Evolutionary conservation across 2,329 filamentous ascomycete genomes (phyloP), one percentile per base, ranked within the genome.

Genomic region (Microascus cirrosus): DNA sequence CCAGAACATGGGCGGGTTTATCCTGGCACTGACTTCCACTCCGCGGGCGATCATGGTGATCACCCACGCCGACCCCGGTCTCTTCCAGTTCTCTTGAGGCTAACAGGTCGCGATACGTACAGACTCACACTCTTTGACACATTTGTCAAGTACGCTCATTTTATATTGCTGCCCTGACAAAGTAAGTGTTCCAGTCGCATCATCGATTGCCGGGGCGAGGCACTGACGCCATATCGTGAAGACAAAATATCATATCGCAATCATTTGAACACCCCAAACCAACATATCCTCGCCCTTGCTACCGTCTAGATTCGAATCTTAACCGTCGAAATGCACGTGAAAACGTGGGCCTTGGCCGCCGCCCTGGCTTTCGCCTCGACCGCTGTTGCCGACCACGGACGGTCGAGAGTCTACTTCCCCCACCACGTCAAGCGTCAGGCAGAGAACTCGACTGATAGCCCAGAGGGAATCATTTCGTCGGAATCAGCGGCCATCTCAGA

Each of bases 101-200:
- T 50, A 50, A 10, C 45, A 22, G 12, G 24, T 50, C 20, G 22
- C n/a, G n/a, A 13, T 50, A 2, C 18, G 28, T 53, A 48, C 53
- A 57, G 55, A 57, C 34, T 48, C 36, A 57, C 55, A 32, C 55
- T 57, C 45, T 22, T 53, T 57, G 55, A 57, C 55, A 52, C 35
- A 42, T 52, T 57, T 57, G 78, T 82, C 80, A 81, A 79, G 74
- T 81, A 80, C 80, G 80, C 73, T 83, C 80, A 74, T 82, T 82
- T 57, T 53, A 52, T 64, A 64, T 70, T 68, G 65, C 65, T 63
- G 65, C 68, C 71, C 76, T 80, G 77, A 79, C 77, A 76, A 58
- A 61, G 54, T 58, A 54, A 60, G 55, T 52, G 36, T 54, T 58
- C 59, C 20, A 59, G 50, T 54, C 55, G 6, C n/a, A 20, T 20